Evolutionary conservation across 1,139 yeast species (phyloP).

Genomic region (Tardiomyces depauwii): DNA sequence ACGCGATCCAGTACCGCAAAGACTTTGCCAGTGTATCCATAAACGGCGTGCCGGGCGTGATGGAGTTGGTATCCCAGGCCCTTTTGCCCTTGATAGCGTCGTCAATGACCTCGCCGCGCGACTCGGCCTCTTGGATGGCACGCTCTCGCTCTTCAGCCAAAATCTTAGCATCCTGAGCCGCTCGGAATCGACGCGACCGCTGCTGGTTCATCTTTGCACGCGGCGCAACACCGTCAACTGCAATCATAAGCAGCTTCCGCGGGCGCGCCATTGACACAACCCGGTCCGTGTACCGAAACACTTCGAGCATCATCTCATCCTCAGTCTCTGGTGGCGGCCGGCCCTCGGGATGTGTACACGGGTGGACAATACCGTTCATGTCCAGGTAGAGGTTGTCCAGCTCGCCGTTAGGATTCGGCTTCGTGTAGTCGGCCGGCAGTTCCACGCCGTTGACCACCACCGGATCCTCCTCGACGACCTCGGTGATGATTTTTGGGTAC

Average conservation of each 20-base stretch:
- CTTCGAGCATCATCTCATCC: conserved; percentile 87
- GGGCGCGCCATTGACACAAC: conserved; percentile 85
- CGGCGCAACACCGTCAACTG: conserved; percentile 99
- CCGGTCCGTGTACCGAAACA: conserved; percentile 90
- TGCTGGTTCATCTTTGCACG: conserved; percentile 99
- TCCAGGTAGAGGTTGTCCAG: conserved; percentile 87
- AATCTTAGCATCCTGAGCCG: conserved; percentile 84
- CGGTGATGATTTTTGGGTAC: conserved; percentile 89
- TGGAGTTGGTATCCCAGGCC: conserved; percentile 84
- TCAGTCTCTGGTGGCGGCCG: conserved; percentile 80
- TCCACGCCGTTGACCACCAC: conserved; percentile 43
- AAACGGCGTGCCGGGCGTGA: conserved; percentile 98
- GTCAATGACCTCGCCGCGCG: conserved; percentile 32
- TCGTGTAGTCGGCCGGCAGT: conserved; percentile 56
- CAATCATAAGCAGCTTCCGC: conserved; percentile 76
- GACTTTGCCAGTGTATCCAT: conserved; percentile 85
- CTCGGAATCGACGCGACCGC: conserved; percentile 90
- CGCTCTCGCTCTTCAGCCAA: conserved; percentile 21
- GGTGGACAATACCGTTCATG: conserved; percentile 96
- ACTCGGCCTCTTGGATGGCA: conserved; percentile 38
- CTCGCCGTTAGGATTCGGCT: conserved; percentile 92
- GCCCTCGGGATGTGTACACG: conserved; percentile 66
- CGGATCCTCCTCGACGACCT: conserved; percentile 70
- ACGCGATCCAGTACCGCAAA: conserved; percentile 81
- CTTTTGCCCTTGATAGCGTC: conserved; percentile 30